phyloP scores from a whole-genome alignment of 73 alveolate species.

The Tetrahymena thermophila region DNA sequence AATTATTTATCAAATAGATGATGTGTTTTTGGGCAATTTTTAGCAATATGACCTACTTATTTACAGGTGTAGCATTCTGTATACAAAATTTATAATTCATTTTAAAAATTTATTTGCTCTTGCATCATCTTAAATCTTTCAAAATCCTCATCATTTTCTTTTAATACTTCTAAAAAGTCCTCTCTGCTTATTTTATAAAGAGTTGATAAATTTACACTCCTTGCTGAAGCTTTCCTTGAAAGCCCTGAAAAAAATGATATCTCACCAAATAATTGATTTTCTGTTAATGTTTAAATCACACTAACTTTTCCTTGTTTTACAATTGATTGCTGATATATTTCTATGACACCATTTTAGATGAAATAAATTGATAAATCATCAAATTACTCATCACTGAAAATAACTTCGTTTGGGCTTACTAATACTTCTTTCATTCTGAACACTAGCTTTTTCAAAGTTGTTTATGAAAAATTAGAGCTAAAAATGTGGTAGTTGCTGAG shows the following conservation, averaged over 20 bases:
- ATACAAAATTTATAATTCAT: background rate
- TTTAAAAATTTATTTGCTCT: background rate
- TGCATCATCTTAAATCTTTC: background rate
- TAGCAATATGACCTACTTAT: background rate
- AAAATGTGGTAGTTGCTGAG: background rate
- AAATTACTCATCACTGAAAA: background rate
- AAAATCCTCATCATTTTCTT: background rate
- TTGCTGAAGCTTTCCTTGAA: conserved; percentile 30
- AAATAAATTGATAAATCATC: background rate
- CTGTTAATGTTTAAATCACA: background rate
- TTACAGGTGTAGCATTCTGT: background rate
- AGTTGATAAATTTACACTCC: background rate
- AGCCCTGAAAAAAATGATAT: conserved; percentile 15
- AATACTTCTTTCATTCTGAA: background rate
- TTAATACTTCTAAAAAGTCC: background rate
- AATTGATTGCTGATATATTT: background rate
- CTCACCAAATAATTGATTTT: conserved; percentile 22
- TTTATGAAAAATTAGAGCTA: background rate
- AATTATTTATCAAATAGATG: background rate
- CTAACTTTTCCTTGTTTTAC: background rate
- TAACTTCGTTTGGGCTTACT: background rate
- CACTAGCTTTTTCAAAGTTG: background rate
- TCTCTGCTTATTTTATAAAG: background rate
- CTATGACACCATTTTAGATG: background rate
- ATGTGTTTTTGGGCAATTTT: background rate